Percentiles rank a stretch among this genome's conserved stretches.
Evolutionary conservation across 2,329 filamentous ascomycete genomes (phyloP).

Genomic region (Westerdykella ornata): DNA sequence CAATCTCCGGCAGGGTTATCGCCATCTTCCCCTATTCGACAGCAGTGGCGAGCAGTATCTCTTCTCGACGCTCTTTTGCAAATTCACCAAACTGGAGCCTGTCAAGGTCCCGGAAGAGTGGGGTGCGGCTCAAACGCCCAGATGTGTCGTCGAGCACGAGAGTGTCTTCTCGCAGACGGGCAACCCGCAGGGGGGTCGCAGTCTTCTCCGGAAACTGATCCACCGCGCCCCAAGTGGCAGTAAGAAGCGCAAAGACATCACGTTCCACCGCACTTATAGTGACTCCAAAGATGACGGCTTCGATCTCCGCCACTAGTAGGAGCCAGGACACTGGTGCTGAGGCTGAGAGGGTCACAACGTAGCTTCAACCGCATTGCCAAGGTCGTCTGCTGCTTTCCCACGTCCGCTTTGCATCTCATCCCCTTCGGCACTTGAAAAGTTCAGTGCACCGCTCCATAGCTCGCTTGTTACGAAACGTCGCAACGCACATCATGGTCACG

Average conservation of each 20-base stretch:
- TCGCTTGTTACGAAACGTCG: too few relatives aligned
- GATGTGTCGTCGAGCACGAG: too few relatives aligned
- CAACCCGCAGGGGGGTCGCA: constrained; percentile 23
- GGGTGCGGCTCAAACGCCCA: constrained; percentile 2
- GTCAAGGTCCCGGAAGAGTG: constrained; percentile 25
- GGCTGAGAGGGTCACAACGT: too few relatives aligned
- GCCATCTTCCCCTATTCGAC: constrained; percentile 84
- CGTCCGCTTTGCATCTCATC: too few relatives aligned
- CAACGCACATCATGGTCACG: constrained; percentile 3
- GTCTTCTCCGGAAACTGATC: constrained; percentile 40
- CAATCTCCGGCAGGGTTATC: constrained; percentile 85
- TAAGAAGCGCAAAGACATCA: constrained; percentile 27
- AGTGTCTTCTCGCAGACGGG: constrained; percentile 10
- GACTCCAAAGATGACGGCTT: constrained; percentile 29
- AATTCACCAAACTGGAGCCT: constrained; percentile 60
- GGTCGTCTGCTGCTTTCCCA: too few relatives aligned
- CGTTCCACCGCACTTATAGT: constrained; percentile 20
- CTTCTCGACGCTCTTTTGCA: constrained; percentile 91
- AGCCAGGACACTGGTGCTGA: too few relatives aligned
- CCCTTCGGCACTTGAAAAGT: too few relatives aligned
- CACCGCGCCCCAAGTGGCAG: constrained; percentile 40
- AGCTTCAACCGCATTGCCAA: too few relatives aligned
- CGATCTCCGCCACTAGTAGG: too few relatives aligned
- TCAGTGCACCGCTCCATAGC: too few relatives aligned
- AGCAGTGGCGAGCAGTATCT: constrained; percentile 85